These are phyloP conservation scores for Castanea mollissima DNA, from an alignment of 306 rosid genomes.

Conservation along the genomic window DNA sequence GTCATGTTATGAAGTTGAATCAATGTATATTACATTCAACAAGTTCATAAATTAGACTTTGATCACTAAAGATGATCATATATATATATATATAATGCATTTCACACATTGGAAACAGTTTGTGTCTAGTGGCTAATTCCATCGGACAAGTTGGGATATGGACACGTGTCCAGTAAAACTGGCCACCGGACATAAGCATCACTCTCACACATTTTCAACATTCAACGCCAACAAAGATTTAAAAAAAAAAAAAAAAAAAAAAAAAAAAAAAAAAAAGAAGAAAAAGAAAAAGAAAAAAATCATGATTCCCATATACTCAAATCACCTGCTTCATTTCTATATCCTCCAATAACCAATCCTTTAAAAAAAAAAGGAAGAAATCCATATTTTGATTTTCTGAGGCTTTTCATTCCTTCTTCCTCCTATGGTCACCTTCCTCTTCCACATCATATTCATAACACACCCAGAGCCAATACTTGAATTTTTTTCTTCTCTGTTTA, in stretches of 20 bases:
- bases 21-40: neutral
- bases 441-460: conserved; percentile 37
- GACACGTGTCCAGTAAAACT: too few species aligned
- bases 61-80: too few species aligned
- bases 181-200: too few species aligned
- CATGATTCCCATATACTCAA: neutral
- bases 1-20: neutral
- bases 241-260: neutral
- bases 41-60: too few species aligned
- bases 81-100: neutral
- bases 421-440: conserved; percentile 20
- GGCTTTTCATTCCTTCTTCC: conserved; percentile 19
- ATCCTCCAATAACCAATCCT: conserved; percentile 43
- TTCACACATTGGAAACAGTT: neutral
- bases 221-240: neutral
- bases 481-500: neutral
- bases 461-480: conserved; percentile 13
- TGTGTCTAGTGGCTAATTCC: too few species aligned
- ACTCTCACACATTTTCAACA: too few species aligned
- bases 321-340: conserved; percentile 14
- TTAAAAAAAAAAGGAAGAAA: conserved; percentile 23
- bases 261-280: neutral
- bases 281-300: too few species aligned
- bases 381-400: conserved; percentile 29
- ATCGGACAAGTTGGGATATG: too few species aligned